These are phyloP conservation scores for Acorus calamus DNA, from an alignment of 106 monocot species.

Conservation along the genomic window DNA sequence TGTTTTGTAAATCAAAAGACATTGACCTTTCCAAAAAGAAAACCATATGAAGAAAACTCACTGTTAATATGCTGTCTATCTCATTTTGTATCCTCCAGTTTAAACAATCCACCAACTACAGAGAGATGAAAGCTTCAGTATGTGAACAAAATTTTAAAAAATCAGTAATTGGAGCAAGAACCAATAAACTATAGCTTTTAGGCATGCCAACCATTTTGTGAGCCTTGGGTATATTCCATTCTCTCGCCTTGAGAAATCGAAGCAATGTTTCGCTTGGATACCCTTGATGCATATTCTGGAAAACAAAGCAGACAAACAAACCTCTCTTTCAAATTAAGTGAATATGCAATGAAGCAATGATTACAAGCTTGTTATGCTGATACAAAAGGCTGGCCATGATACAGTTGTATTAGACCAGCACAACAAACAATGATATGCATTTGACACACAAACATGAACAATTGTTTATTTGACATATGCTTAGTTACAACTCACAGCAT, in stretches of 20 bases:
- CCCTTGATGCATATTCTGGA: conserved; percentile 82
- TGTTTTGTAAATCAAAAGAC: too few species aligned
- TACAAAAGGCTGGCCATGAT: too few species aligned
- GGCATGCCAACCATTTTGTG: conserved; percentile 65
- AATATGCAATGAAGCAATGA: too few species aligned
- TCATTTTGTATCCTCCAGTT: conserved; percentile 16
- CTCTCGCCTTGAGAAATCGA: conserved; percentile 83
- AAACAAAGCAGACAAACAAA: conserved; percentile 3
- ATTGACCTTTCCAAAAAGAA: neutral
- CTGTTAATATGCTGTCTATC: conserved; percentile 4
- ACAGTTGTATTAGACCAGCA: too few species aligned
- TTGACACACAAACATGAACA: too few species aligned
- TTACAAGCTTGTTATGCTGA: too few species aligned
- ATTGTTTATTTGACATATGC: too few species aligned
- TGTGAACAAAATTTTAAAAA: too few species aligned
- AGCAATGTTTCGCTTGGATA: conserved; percentile 52
- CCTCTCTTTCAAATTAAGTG: neutral
- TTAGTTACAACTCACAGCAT: too few species aligned
- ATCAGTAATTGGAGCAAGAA: neutral
- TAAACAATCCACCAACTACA: conserved; percentile 3
- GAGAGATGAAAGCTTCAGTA: too few species aligned
- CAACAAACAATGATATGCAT: too few species aligned
- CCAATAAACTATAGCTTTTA: conserved; percentile 4
- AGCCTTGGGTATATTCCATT: conserved; percentile 74
- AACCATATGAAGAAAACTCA: neutral